Conservation (phyloP, 306 rosid species). For the Herpetospermum pedunculosum region DNA sequence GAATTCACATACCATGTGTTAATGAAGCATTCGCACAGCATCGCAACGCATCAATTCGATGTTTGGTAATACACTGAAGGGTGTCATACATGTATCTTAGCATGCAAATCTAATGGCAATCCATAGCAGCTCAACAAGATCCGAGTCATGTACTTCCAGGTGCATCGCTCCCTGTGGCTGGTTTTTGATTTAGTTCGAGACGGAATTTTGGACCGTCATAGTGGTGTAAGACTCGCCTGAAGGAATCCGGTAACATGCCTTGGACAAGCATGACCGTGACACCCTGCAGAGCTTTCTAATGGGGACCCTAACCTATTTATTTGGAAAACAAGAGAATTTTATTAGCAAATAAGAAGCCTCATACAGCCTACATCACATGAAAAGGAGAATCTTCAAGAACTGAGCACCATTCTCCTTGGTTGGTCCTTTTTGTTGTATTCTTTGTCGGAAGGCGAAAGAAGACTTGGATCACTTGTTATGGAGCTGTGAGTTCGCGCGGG, state of each 20-base stretch:
- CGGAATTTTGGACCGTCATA: slow-evolving; percentile 99
- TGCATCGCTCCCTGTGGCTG: slow-evolving; percentile 63
- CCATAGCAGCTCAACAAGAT: slow-evolving; percentile 13
- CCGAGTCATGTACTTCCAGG: slow-evolving; percentile 68
- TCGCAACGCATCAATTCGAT: background rate
- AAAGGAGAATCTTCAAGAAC: slow-evolving; percentile 63
- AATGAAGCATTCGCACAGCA: background rate
- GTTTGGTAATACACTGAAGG: slow-evolving; percentile 2
- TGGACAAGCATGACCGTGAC: slow-evolving; percentile 45
- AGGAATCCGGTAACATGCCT: too few species aligned
- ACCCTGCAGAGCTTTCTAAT: slow-evolving; percentile 84
- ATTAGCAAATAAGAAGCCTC: background rate
- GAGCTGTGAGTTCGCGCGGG: too few species aligned
- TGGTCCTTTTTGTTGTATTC: too few species aligned
- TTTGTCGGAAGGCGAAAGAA: too few species aligned
- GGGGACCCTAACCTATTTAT: slow-evolving; percentile 57
- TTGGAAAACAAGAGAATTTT: background rate
- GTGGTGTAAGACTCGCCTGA: slow-evolving; percentile 97
- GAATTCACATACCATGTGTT: slow-evolving; percentile 7
- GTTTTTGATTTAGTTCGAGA: slow-evolving; percentile 94
- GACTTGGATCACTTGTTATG: too few species aligned
- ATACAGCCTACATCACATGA: background rate
- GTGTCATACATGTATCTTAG: background rate
- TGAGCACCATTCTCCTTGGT: too few species aligned
- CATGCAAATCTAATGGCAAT: slow-evolving; percentile 4